Conservation (phyloP, 805 yeast genomes). For the Myxozyma monticola region DNA sequence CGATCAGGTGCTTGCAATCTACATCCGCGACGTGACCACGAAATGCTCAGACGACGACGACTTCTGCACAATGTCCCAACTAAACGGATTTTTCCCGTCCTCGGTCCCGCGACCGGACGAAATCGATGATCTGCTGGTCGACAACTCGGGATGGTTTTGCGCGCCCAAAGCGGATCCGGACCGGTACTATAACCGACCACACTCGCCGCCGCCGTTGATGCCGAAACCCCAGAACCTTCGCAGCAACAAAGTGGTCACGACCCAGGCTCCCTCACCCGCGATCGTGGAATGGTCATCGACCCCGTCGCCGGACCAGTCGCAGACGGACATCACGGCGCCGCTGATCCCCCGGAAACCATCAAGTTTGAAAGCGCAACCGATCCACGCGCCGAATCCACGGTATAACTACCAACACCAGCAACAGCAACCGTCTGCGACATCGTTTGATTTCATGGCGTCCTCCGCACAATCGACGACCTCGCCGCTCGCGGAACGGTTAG, state of each 20-base stretch:
- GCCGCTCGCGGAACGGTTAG: conserved; percentile 23
- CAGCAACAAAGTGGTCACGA: conserved; percentile 16
- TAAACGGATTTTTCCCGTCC: conserved; percentile 34
- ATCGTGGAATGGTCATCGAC: conserved; percentile 18
- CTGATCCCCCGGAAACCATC: conserved; percentile 27
- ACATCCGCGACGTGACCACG: conserved; percentile 68
- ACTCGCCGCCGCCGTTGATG: conserved; percentile 29
- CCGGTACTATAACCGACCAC: conserved; percentile 28
- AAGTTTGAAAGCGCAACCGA: conserved; percentile 13
- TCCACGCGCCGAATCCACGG: conserved; percentile 5
- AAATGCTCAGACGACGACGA: conserved; percentile 24
- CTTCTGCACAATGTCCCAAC: conserved; percentile 19
- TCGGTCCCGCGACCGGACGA: conserved; percentile 36
- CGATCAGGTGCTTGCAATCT: conserved; percentile 66
- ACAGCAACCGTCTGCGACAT: neutral
- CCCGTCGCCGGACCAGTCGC: neutral
- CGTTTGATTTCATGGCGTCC: conserved; percentile 18
- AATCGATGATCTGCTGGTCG: conserved; percentile 27
- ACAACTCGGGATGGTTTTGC: conserved; percentile 25
- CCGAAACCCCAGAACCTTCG: conserved; percentile 26
- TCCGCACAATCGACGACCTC: conserved; percentile 23
- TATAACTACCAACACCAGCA: neutral
- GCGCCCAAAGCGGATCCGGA: conserved; percentile 2
- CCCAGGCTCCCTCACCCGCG: conserved; percentile 12
- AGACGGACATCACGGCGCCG: conserved; percentile 4